phyloP scores from a whole-genome alignment of 371 early-diverging fungal species.

The Mucor saturninus region DNA sequence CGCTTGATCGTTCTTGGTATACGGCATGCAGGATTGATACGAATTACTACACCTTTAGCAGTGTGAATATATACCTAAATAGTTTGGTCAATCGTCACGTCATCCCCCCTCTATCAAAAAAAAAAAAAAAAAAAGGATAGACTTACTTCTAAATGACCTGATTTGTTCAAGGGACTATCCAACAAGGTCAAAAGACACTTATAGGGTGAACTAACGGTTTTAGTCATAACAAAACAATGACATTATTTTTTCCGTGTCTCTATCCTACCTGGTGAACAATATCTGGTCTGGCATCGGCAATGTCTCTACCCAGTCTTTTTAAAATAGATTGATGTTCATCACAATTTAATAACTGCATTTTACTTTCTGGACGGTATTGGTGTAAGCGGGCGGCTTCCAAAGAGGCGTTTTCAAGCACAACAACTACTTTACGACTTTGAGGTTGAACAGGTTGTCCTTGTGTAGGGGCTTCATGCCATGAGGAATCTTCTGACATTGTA shows the following conservation, averaged over 20 bases:
- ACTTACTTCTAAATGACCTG: constrained; percentile 85
- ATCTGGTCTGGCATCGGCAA: constrained; percentile 92
- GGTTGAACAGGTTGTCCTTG: constrained; percentile 27
- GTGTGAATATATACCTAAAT: constrained; percentile 92
- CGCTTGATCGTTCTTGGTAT: constrained; percentile 98
- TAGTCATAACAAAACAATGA: not conserved
- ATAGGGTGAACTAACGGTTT: not conserved
- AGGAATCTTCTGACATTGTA: constrained; percentile 33
- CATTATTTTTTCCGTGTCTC: not conserved
- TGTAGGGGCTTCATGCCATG: constrained; percentile 35
- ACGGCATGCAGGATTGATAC: constrained; percentile 95
- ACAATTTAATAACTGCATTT: constrained; percentile 92
- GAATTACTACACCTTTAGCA: constrained; percentile 92
- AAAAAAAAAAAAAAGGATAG: no score
- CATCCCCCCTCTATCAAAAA: not conserved
- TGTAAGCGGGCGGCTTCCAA: constrained; percentile 90
- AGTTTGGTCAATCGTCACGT: not conserved
- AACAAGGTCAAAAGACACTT: constrained; percentile 95
- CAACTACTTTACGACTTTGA: constrained; percentile 72
- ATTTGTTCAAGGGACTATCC: constrained; percentile 98
- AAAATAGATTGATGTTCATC: constrained; percentile 95
- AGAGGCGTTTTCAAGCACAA: constrained; percentile 89
- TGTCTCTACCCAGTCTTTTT: constrained; percentile 80
- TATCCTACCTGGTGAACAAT: constrained; percentile 91
- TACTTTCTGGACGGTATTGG: constrained; percentile 76